Conservation (phyloP, 768 basidiomycete species). For the Saitozyma sp. region DNA sequence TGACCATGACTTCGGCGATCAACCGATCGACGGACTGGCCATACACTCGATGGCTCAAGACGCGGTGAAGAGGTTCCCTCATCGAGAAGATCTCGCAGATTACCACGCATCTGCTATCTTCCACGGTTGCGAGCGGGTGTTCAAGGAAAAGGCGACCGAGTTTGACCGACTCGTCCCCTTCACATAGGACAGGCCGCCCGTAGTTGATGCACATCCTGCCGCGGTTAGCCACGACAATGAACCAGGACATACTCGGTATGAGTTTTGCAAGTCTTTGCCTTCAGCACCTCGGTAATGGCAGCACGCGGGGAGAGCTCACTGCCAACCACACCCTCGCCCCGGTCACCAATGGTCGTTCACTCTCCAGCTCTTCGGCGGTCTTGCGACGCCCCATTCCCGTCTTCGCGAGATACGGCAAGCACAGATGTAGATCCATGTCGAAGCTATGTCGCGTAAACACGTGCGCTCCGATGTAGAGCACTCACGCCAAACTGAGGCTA, state of each 20-base stretch:
- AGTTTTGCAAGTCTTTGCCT: conserved; percentile 6
- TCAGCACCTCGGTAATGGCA: background rate
- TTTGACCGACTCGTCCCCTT: conserved; percentile 5
- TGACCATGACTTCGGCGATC: conserved; percentile 2
- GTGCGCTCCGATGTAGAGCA: background rate
- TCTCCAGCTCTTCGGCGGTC: conserved; percentile 7
- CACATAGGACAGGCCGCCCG: conserved; percentile 6
- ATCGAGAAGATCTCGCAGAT: conserved; percentile 11
- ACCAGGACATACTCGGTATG: conserved; percentile 6
- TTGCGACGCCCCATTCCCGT: conserved; percentile 18
- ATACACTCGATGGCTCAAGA: no score
- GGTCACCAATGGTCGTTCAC: conserved; percentile 9
- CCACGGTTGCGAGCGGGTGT: conserved; percentile 9
- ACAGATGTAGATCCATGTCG: conserved; percentile 14
- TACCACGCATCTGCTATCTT: conserved; percentile 12
- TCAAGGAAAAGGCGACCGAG: conserved; percentile 6
- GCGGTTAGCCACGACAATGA: no score
- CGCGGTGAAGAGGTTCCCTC: background rate
- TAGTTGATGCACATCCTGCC: conserved; percentile 12
- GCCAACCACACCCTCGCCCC: conserved; percentile 13
- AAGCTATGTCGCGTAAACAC: conserved; percentile 3
- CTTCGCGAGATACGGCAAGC: conserved; percentile 14
- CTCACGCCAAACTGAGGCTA: conserved; percentile 11
- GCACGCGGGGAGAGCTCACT: background rate
- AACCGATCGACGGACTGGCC: background rate